phyloP scores from a whole-genome alignment of 2,329 filamentous ascomycete species.

The Endothia cerciana region DNA sequence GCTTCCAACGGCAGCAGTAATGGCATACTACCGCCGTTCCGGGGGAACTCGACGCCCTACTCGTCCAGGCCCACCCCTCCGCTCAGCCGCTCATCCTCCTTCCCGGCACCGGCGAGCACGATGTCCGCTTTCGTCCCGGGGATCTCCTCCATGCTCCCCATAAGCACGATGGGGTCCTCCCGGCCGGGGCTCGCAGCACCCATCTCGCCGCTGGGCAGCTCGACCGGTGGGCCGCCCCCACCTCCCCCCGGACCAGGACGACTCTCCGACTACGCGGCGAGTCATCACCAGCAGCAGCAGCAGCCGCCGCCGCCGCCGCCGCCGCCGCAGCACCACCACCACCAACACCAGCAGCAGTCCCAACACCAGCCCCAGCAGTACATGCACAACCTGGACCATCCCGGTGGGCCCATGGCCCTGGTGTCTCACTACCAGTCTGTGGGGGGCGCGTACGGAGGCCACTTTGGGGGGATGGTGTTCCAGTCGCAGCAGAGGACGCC shows the following conservation, averaged over 20 bases:
- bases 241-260: conserved; percentile 17
- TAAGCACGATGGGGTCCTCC: conserved; percentile 23
- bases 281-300: conserved; percentile 35
- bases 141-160: conserved; percentile 29
- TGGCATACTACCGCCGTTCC: conserved; percentile 28
- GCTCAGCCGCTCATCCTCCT: conserved; percentile 28
- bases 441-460: conserved; percentile 40
- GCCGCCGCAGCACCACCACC: conserved; percentile 36
- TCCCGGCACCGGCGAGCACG: conserved; percentile 25
- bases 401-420: conserved; percentile 71
- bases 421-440: conserved; percentile 43
- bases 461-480: conserved; percentile 49
- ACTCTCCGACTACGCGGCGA: conserved; percentile 38
- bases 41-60: conserved; percentile 24
- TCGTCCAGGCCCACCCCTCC: conserved; percentile 27
- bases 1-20: conserved; percentile 24
- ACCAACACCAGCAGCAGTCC: conserved; percentile 47
- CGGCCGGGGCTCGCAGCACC: conserved; percentile 52
- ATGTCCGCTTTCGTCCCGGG: conserved; percentile 28
- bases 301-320: conserved; percentile 36
- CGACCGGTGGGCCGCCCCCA: conserved; percentile 16
- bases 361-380: conserved; percentile 20
- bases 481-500: conserved; percentile 47
- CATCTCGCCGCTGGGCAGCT: conserved; percentile 26
- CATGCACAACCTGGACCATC: conserved; percentile 78